These are phyloP conservation scores for Neurospora sp. DNA, from an alignment of 495 filamentous ascomycete genomes.

Conservation along the genomic window DNA sequence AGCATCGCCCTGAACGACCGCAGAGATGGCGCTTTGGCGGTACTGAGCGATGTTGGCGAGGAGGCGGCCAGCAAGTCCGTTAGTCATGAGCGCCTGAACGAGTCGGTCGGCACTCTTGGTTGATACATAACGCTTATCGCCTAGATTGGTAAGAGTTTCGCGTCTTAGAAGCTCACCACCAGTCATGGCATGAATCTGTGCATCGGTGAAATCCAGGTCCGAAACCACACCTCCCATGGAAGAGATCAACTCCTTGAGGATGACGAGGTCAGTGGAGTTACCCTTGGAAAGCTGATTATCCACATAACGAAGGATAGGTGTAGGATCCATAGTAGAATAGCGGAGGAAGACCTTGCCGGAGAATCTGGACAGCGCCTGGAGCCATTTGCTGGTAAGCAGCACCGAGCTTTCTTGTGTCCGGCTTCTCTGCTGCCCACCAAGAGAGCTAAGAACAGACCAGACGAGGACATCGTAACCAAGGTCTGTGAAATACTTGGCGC, in stretches of 20 bases:
- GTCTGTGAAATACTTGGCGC: conserved; percentile 83
- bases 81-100: conserved; percentile 65
- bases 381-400: conserved; percentile 80
- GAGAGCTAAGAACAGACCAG: conserved; percentile 72
- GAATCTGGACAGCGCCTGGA: conserved; percentile 75
- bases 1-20: conserved; percentile 51
- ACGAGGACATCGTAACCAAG: conserved; percentile 88
- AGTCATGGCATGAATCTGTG: conserved; percentile 75
- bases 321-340: conserved; percentile 69
- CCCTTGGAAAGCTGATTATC: conserved; percentile 69
- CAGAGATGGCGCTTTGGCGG: conserved; percentile 67
- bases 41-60: conserved; percentile 87
- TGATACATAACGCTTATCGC: conserved; percentile 65
- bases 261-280: conserved; percentile 75
- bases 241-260: conserved; percentile 76
- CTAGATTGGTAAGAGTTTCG: conserved; percentile 64
- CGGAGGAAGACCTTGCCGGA: conserved; percentile 79
- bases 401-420: conserved; percentile 70
- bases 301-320: conserved; percentile 82
- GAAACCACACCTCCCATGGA: conserved; percentile 90
- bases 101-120: conserved; percentile 58
- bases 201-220: conserved; percentile 74
- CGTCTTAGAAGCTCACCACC: conserved; percentile 71
- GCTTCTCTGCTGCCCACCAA: conserved; percentile 64
- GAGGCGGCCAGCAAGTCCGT: conserved; percentile 61